Percentiles rank a stretch among this genome's conserved stretches.
phyloP scores from a whole-genome alignment of 768 basidiomycete genomes.

The Tephrocybe rancida region DNA sequence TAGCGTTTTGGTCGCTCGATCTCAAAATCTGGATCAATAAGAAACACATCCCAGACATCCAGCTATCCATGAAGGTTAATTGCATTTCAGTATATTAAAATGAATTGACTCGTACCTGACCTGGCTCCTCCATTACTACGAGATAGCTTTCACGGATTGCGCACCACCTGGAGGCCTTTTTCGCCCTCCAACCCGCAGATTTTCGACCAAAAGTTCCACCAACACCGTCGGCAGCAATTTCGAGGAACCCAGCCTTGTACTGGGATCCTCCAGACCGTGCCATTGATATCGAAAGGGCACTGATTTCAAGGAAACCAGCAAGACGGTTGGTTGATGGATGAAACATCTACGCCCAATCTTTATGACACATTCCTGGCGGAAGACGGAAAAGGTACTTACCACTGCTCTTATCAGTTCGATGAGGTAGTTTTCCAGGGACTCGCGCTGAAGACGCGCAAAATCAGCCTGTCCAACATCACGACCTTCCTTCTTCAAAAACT shows the following conservation, averaged over 20 bases:
- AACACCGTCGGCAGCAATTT: slow-evolving; percentile 54
- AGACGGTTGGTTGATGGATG: slow-evolving; percentile 91
- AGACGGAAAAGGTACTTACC: slow-evolving; percentile 44
- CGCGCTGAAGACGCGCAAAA: slow-evolving; percentile 81
- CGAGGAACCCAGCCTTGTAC: slow-evolving; percentile 87
- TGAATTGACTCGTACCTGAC: slow-evolving; percentile 56
- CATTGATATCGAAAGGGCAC: slow-evolving; percentile 79
- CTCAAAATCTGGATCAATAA: slow-evolving; percentile 85
- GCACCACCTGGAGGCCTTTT: slow-evolving; percentile 83
- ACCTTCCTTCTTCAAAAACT: slow-evolving; percentile 72
- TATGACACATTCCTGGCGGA: not conserved
- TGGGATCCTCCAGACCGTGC: slow-evolving; percentile 84
- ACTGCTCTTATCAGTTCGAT: slow-evolving; percentile 87
- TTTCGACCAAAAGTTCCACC: slow-evolving; percentile 68
- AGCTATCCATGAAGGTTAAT: slow-evolving; percentile 42
- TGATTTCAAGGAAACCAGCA: slow-evolving; percentile 89
- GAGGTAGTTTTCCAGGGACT: slow-evolving; percentile 85
- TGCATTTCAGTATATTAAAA: not conserved
- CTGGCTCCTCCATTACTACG: slow-evolving; percentile 83
- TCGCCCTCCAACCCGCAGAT: slow-evolving; percentile 57
- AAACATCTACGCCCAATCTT: slow-evolving; percentile 73
- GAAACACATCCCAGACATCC: slow-evolving; percentile 92
- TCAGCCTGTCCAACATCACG: slow-evolving; percentile 63
- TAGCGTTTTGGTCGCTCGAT: slow-evolving; percentile 91
- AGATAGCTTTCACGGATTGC: slow-evolving; percentile 91